Conservation (phyloP, 2,329 filamentous ascomycete species). For the Trichoderma koningiopsis region DNA sequence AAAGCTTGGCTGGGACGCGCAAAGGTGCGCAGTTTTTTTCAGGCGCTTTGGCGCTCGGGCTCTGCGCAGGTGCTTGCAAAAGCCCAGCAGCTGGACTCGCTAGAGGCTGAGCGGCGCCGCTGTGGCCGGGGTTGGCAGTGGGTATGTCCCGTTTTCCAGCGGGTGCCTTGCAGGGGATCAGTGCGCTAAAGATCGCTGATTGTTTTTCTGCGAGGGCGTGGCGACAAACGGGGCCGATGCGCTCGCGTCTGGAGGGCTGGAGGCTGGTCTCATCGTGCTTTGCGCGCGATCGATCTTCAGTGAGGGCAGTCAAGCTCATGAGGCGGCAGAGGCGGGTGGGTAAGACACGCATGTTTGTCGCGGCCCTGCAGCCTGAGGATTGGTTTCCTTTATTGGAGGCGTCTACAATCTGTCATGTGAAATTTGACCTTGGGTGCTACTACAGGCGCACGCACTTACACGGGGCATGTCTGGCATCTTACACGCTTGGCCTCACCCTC, state of each 20-base stretch:
- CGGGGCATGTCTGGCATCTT: neutral
- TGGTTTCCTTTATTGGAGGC: neutral
- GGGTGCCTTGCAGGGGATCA: slow-evolving; percentile 23
- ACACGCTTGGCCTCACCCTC: neutral
- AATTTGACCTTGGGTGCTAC: neutral
- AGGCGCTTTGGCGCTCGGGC: neutral
- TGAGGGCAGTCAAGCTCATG: neutral
- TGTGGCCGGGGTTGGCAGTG: neutral
- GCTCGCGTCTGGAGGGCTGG: neutral
- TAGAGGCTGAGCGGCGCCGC: neutral
- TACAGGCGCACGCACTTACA: neutral
- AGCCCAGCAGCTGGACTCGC: neutral
- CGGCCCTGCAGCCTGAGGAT: slow-evolving; percentile 5
- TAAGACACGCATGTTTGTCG: slow-evolving; percentile 18
- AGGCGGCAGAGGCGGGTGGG: slow-evolving; percentile 1
- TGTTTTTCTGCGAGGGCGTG: neutral
- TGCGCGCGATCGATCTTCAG: slow-evolving; percentile 12
- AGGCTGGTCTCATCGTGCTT: neutral
- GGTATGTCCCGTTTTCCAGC: neutral
- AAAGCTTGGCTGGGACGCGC: neutral
- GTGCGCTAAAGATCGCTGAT: slow-evolving; percentile 8
- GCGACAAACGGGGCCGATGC: neutral
- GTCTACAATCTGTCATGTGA: neutral
- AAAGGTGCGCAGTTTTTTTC: neutral
- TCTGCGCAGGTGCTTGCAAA: neutral